Conservation (phyloP, 1,139 yeast species). For the Geotrichum australiense region DNA sequence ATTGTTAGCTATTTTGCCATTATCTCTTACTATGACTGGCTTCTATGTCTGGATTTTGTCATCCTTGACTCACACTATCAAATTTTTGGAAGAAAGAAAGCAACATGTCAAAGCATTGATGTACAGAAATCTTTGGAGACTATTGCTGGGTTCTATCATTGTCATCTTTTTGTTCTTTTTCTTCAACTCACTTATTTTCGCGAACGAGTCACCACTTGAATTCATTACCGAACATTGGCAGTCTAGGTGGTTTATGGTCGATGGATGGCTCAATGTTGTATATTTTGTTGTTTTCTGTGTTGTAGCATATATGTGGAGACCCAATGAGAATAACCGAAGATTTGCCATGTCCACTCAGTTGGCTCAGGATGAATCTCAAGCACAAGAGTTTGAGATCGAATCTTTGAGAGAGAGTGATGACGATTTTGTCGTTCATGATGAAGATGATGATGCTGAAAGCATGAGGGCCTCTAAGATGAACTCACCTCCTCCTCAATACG, state of each 20-base stretch:
- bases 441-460: not conserved
- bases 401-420: conserved; percentile 37
- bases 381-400: conserved; percentile 47
- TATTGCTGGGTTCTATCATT: conserved; percentile 61
- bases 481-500: conserved; percentile 18
- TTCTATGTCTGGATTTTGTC: conserved; percentile 72
- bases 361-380: conserved; percentile 69
- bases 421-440: conserved; percentile 11
- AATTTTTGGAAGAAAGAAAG: conserved; percentile 70
- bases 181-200: conserved; percentile 60
- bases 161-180: conserved; percentile 58
- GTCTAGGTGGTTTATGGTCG: conserved; percentile 77
- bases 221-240: conserved; percentile 89
- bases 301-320: conserved; percentile 92
- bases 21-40: conserved; percentile 58
- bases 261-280: conserved; percentile 92
- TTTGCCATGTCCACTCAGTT: conserved; percentile 92
- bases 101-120: conserved; percentile 85
- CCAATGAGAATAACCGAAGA: conserved; percentile 91
- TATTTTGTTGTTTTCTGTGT: conserved; percentile 79
- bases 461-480: not conserved
- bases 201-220: conserved; percentile 68
- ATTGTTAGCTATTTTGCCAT: conserved; percentile 52
- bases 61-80: conserved; percentile 68
- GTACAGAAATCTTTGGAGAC: conserved; percentile 71